Evolutionary conservation across 2,329 filamentous ascomycete species (phyloP).

Genomic region (Phaeosphaeriaceae sp.): DNA sequence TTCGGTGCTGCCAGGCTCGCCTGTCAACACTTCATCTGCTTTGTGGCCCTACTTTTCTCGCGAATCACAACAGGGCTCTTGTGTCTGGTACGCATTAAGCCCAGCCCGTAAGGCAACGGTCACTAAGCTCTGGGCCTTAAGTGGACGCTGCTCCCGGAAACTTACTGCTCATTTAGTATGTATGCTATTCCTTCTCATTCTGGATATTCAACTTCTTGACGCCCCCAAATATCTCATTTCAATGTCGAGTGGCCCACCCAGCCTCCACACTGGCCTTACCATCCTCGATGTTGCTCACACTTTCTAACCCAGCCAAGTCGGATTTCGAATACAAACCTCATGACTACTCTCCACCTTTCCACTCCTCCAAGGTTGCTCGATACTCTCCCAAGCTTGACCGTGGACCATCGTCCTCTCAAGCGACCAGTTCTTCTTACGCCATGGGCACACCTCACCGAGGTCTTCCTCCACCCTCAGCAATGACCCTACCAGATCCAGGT

Average conservation of each 20-base stretch:
- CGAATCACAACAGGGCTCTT: slow-evolving; percentile 43
- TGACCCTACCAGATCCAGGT: slow-evolving; percentile 59
- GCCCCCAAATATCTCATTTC: slow-evolving; percentile 40
- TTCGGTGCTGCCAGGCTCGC: slow-evolving; percentile 39
- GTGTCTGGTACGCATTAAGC: slow-evolving; percentile 44
- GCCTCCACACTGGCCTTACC: slow-evolving; percentile 22
- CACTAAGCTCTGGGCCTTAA: slow-evolving; percentile 42
- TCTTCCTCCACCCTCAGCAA: slow-evolving; percentile 60
- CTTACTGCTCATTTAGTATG: slow-evolving; percentile 47
- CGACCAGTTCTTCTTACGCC: slow-evolving; percentile 50
- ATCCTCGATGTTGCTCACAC: slow-evolving; percentile 58
- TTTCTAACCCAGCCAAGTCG: slow-evolving; percentile 56
- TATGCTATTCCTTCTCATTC: slow-evolving; percentile 45
- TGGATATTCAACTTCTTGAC: slow-evolving; percentile 35
- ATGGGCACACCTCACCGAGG: slow-evolving; percentile 62
- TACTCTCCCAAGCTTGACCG: slow-evolving; percentile 50
- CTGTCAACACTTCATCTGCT: slow-evolving; percentile 35
- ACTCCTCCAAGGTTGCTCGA: slow-evolving; percentile 48
- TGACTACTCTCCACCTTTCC: slow-evolving; percentile 56
- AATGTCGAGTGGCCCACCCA: slow-evolving; percentile 38
- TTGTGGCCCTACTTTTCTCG: slow-evolving; percentile 42
- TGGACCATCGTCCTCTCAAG: slow-evolving; percentile 50
- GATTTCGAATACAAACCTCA: slow-evolving; percentile 58
- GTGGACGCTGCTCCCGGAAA: slow-evolving; percentile 45
- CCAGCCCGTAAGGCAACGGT: slow-evolving; percentile 42